Conservation (phyloP, 1,139 yeast genomes). For the Trichomonascaceae sp. region DNA sequence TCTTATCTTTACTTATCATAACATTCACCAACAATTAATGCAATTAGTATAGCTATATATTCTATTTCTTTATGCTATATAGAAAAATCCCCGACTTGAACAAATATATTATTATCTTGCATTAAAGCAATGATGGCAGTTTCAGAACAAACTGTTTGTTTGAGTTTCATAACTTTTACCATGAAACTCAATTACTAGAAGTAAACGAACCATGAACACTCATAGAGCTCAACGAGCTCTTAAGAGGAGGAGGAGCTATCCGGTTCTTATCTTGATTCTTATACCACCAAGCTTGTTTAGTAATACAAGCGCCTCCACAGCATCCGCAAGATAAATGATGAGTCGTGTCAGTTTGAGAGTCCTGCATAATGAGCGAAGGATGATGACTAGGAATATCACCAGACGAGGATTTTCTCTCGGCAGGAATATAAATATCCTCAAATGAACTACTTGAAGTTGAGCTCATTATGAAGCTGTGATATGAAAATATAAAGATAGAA, state of each 20-base stretch:
- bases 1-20: background rate
- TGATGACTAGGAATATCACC: slow-evolving; percentile 40
- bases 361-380: slow-evolving; percentile 45
- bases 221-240: slow-evolving; percentile 9
- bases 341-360: slow-evolving; percentile 40
- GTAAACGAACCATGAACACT: slow-evolving; percentile 5
- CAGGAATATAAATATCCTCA: slow-evolving; percentile 42
- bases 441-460: slow-evolving; percentile 35
- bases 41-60: background rate
- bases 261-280: slow-evolving; percentile 13
- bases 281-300: slow-evolving; percentile 43
- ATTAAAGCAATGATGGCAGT: background rate
- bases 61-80: background rate
- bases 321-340: slow-evolving; percentile 45
- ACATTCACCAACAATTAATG: background rate
- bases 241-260: slow-evolving; percentile 10
- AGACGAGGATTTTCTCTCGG: slow-evolving; percentile 18
- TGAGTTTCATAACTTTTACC: too few species aligned
- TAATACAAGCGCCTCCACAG: slow-evolving; percentile 42
- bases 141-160: too few species aligned
- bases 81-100: background rate
- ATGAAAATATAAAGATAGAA: slow-evolving; percentile 11
- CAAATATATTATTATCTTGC: background rate
- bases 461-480: slow-evolving; percentile 37
- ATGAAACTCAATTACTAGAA: background rate